phyloP scores from a whole-genome alignment of 2,329 filamentous ascomycete species.

The Alternaria gansuensis region DNA sequence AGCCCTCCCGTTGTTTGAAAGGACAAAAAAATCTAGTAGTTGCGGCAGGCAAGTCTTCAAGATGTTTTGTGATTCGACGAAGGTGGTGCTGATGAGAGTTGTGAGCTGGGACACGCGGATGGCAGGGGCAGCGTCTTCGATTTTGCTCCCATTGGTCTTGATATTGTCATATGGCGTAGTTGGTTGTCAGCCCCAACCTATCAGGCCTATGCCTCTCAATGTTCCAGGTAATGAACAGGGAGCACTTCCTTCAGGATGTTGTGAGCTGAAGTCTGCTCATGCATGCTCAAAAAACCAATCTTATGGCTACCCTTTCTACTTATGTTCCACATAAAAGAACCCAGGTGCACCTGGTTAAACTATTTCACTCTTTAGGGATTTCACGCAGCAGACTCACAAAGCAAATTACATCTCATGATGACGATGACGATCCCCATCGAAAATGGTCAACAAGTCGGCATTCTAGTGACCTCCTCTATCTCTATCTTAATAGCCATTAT shows the following conservation, averaged over 20 bases:
- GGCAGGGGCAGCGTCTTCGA: background rate
- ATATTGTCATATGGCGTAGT: background rate
- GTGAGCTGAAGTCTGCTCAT: background rate
- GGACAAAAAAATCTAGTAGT: too few relatives aligned
- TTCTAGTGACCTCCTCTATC: constrained; percentile 16
- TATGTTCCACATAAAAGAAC: background rate
- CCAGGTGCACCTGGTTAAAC: background rate
- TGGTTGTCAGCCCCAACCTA: background rate
- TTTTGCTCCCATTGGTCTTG: background rate
- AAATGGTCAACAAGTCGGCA: constrained; percentile 19
- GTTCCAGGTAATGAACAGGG: background rate
- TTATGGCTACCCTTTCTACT: background rate
- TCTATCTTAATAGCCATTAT: constrained; percentile 25
- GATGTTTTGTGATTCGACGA: too few relatives aligned
- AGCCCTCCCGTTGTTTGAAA: background rate
- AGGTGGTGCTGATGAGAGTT: too few relatives aligned
- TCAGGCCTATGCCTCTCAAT: background rate
- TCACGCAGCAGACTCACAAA: background rate
- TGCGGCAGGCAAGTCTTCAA: too few relatives aligned
- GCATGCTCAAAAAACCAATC: background rate
- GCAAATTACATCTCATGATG: background rate
- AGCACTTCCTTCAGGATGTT: background rate
- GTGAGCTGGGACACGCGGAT: too few relatives aligned
- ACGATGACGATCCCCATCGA: constrained; percentile 19
- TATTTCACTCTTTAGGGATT: background rate